These are phyloP conservation scores for Fusarium subglutinans DNA, from an alignment of 2,329 filamentous ascomycete species.

Conservation along the genomic window DNA sequence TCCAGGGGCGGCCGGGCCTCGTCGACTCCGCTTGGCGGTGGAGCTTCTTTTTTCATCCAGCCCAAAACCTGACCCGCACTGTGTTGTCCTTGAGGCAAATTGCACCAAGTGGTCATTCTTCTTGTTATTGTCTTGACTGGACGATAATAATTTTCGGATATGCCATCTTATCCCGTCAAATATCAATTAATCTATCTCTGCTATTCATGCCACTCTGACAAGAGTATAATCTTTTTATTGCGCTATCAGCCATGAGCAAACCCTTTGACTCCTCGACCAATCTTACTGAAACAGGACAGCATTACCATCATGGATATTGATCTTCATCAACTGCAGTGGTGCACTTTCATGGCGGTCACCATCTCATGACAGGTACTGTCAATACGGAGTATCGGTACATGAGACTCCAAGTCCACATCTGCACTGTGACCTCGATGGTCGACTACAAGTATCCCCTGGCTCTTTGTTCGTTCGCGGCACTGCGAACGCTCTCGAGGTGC, in stretches of 20 bases:
- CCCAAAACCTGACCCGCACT: conserved; percentile 23
- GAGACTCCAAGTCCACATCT: conserved; percentile 19
- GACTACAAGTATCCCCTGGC: conserved; percentile 17
- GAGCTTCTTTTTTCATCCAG: conserved; percentile 1
- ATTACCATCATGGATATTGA: conserved; percentile 31
- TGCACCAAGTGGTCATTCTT: conserved; percentile 19
- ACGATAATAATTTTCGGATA: conserved; percentile 12
- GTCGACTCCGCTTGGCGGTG: conserved; percentile 22
- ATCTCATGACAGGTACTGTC: conserved; percentile 26
- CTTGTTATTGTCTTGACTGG: conserved; percentile 18
- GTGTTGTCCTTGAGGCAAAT: conserved; percentile 32
- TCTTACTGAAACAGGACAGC: conserved; percentile 35
- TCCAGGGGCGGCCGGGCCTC: conserved; percentile 24
- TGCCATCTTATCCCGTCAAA: conserved; percentile 18
- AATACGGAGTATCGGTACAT: conserved; percentile 26
- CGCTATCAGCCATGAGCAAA: neutral
- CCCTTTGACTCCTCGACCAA: conserved; percentile 14
- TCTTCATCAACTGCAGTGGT: conserved; percentile 27
- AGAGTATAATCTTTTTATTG: neutral
- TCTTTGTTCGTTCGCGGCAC: conserved; percentile 13
- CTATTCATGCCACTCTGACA: conserved; percentile 11
- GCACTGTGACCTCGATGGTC: conserved; percentile 31
- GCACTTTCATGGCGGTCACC: conserved; percentile 33
- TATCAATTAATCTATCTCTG: conserved; percentile 20
- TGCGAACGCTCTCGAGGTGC: conserved; percentile 26